Evolutionary conservation across 176 grass and related monocot species (phyloP), one percentile per base, ranked within the genome.

Genomic region (Cenchrus purpureus): DNA sequence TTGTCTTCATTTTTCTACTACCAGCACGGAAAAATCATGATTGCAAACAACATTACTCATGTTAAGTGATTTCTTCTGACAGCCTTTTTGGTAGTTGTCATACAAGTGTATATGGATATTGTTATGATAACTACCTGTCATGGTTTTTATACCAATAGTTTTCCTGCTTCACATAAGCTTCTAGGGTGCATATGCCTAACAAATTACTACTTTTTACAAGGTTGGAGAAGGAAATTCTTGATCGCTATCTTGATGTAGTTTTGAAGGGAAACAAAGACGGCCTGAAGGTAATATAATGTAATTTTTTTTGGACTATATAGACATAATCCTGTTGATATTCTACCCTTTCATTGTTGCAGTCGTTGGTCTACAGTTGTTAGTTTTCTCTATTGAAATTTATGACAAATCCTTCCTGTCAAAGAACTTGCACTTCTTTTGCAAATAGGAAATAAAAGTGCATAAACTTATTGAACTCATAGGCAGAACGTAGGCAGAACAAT

Each of bases 231-330:
- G 93, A 99, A 91, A 92, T 98, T 89, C 91, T 98, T 79, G 93
- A 98, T 77, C 89, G 91, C 17, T 98, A 95, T 92, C 91, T 98
- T 40, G 90, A 95, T 4, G 84, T 87, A 65, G 97, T 95, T 84
- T 83, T 98, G 84, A 98, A 95, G 83, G 97, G 97, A 74, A 98
- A 98, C 78, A 98, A 92, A 65, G 97, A 98, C 84, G 91, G 93
- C 25, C 77, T 98, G 54, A 94, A 95, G 97, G 97, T 95, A 83
- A 71, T 74, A 82, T 68, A 48, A 12, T 28, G 5, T 3, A 46
- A 7, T 45, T 73, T 16, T 50, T 16, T 29, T 8, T 51, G 12
- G 12, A 12, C 11, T 50, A 14, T 6, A 3, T 7, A 31, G 46
- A 31, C 15, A 45, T 51, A 51, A 31, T 28, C 1, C 31, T 32